Conservation (phyloP, 83 land plant species). For the Diphasiastrum complanatum region DNA sequence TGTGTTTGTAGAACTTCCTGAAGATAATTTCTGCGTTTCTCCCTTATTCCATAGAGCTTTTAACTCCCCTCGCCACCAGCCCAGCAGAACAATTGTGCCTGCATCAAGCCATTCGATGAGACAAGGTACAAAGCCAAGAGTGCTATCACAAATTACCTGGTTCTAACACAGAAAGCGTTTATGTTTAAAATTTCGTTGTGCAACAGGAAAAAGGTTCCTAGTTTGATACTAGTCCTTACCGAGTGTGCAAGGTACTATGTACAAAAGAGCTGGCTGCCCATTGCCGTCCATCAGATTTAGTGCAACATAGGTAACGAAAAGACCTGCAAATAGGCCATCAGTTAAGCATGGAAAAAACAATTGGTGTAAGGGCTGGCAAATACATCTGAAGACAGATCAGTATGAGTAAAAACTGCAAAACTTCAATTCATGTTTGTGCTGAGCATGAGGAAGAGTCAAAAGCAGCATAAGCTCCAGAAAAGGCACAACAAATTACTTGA, state of each 20-base stretch:
- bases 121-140: too few species aligned
- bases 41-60: slow-evolving; percentile 15
- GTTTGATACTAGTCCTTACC: slow-evolving; percentile 45
- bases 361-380: not conserved
- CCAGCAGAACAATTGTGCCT: slow-evolving; percentile 20
- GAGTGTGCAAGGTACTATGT: slow-evolving; percentile 91
- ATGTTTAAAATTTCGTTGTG: too few species aligned
- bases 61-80: slow-evolving; percentile 26
- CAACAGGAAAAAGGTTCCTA: too few species aligned
- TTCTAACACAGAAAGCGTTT: too few species aligned
- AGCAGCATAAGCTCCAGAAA: too few species aligned
- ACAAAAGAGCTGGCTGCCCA: slow-evolving; percentile 95
- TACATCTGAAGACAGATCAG: not conserved
- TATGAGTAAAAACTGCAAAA: not conserved
- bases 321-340: slow-evolving; percentile 44
- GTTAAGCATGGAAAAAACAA: not conserved
- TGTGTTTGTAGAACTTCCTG: too few species aligned
- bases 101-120: too few species aligned
- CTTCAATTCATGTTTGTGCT: not conserved
- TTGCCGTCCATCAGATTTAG: slow-evolving; percentile 94
- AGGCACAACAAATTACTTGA: too few species aligned
- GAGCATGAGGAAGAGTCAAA: too few species aligned
- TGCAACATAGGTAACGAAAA: slow-evolving; percentile 83
- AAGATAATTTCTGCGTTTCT: too few species aligned
- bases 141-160: too few species aligned